Percentiles rank a stretch among this genome's conserved stretches.
Evolutionary conservation across 1,284 basidiomycete species (phyloP).

Genomic region (Puccinia polysora): DNA sequence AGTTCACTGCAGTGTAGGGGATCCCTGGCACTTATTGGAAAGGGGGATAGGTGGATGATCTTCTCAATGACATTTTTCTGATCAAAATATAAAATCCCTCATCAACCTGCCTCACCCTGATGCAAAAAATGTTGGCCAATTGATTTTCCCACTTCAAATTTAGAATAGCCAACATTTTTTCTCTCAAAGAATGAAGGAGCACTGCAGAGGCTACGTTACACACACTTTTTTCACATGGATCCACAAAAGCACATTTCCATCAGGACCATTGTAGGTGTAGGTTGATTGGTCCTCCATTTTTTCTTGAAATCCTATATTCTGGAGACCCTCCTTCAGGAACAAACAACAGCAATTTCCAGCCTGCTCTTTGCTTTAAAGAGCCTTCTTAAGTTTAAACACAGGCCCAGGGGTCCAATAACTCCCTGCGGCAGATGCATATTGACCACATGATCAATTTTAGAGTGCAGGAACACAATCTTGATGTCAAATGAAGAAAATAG

Average conservation of each 20-base stretch:
- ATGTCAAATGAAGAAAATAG: slow-evolving; percentile 3
- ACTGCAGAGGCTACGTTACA: neutral
- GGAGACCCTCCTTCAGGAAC: neutral
- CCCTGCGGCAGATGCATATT: neutral
- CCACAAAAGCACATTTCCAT: slow-evolving; percentile 6
- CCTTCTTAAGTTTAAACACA: slow-evolving; percentile 6
- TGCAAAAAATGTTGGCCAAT: neutral
- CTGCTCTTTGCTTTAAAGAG: slow-evolving; percentile 16
- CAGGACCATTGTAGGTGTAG: neutral
- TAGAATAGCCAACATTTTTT: neutral
- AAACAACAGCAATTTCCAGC: slow-evolving; percentile 24
- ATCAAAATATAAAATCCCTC: neutral
- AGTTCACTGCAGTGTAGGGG: no score
- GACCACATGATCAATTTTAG: neutral
- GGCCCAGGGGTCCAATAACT: neutral
- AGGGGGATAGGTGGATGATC: neutral
- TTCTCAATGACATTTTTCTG: neutral
- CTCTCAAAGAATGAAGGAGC: neutral
- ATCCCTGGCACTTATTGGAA: neutral
- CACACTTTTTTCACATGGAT: slow-evolving; percentile 19
- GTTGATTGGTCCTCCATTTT: neutral
- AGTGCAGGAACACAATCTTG: neutral
- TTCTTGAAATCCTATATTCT: neutral
- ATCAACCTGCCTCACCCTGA: neutral
- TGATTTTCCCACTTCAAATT: slow-evolving; percentile 8